Conservation (phyloP, 306 rosid species). For the Prosopis cineraria region DNA sequence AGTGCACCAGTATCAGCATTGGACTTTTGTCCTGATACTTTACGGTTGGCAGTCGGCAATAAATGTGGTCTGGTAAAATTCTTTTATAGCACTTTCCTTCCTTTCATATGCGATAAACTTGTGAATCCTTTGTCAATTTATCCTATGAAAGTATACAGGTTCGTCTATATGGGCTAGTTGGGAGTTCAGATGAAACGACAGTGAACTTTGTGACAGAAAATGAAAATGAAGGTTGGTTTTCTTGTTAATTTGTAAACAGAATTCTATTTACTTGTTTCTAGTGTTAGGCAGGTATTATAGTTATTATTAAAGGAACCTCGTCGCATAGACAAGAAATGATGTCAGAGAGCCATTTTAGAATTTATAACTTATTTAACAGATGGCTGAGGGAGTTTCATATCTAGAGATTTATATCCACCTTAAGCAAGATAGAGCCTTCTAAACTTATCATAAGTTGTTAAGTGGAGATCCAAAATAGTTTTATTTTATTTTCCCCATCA, state of each 20-base stretch:
- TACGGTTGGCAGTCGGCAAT: constrained; percentile 65
- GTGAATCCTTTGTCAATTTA: constrained; percentile 33
- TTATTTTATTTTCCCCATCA: not conserved
- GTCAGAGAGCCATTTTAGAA: constrained; percentile 23
- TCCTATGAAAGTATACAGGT: constrained; percentile 58
- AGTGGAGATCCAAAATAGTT: not conserved
- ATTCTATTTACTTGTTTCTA: constrained; percentile 25
- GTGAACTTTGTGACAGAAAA: constrained; percentile 63
- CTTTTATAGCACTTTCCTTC: not conserved
- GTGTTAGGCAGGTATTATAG: constrained; percentile 15
- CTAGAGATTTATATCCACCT: not conserved
- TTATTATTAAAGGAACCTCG: constrained; percentile 12
- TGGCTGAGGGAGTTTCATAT: not conserved
- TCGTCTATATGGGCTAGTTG: constrained; percentile 60
- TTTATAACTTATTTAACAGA: constrained; percentile 8
- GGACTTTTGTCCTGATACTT: constrained; percentile 65
- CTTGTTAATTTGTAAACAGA: constrained; percentile 14
- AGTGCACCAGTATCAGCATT: constrained; percentile 67
- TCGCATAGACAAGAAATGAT: constrained; percentile 22
- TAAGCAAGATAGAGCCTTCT: not conserved
- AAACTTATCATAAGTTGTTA: constrained; percentile 2
- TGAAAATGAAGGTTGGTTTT: constrained; percentile 60
- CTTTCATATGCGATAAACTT: constrained; percentile 29
- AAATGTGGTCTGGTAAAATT: constrained; percentile 71
- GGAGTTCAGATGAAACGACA: constrained; percentile 44